A percentile compares a stretch with the other conserved stretches of the same genome.
These are phyloP conservation scores for Metschnikowia dekortorum DNA, from an alignment of 805 yeast genomes.

Conservation along the genomic window DNA sequence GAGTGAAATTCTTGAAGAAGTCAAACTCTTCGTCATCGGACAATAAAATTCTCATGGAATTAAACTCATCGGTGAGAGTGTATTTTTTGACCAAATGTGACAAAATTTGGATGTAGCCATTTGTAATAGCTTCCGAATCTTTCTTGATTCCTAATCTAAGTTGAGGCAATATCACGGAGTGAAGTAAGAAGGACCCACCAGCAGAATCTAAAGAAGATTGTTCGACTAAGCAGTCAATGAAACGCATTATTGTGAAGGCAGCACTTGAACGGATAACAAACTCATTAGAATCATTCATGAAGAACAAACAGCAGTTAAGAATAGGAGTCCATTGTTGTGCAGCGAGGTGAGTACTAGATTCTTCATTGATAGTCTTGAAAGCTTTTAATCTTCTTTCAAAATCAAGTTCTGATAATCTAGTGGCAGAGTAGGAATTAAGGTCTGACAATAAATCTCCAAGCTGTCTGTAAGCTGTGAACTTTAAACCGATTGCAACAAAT, in stretches of 20 bases:
- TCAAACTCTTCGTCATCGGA: slow-evolving; percentile 79
- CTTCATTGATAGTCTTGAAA: slow-evolving; percentile 61
- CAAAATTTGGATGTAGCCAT: slow-evolving; percentile 66
- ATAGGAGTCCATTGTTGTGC: slow-evolving; percentile 76
- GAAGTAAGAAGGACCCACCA: slow-evolving; percentile 40
- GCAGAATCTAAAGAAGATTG: slow-evolving; percentile 22
- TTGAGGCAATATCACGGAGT: slow-evolving; percentile 56
- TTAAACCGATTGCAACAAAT: slow-evolving; percentile 54
- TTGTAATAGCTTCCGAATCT: slow-evolving; percentile 53
- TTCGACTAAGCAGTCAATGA: slow-evolving; percentile 51
- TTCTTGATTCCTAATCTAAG: slow-evolving; percentile 64
- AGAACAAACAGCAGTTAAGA: slow-evolving; percentile 61
- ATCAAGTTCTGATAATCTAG: slow-evolving; percentile 69
- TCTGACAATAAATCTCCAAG: slow-evolving; percentile 55
- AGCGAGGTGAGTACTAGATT: slow-evolving; percentile 38
- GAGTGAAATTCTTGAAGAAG: slow-evolving; percentile 71
- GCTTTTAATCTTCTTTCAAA: slow-evolving; percentile 70
- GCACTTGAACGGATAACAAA: slow-evolving; percentile 78
- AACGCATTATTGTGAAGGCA: slow-evolving; percentile 55
- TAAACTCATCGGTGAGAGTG: slow-evolving; percentile 45
- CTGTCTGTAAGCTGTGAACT: slow-evolving; percentile 34
- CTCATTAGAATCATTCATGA: slow-evolving; percentile 74
- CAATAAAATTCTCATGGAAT: slow-evolving; percentile 58
- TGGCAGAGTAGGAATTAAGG: slow-evolving; percentile 63
- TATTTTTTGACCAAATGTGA: slow-evolving; percentile 55